Base-by-base conservation (phyloP, 2,329 filamentous ascomycete genomes). In the Hymenoscyphus repandus region DNA sequence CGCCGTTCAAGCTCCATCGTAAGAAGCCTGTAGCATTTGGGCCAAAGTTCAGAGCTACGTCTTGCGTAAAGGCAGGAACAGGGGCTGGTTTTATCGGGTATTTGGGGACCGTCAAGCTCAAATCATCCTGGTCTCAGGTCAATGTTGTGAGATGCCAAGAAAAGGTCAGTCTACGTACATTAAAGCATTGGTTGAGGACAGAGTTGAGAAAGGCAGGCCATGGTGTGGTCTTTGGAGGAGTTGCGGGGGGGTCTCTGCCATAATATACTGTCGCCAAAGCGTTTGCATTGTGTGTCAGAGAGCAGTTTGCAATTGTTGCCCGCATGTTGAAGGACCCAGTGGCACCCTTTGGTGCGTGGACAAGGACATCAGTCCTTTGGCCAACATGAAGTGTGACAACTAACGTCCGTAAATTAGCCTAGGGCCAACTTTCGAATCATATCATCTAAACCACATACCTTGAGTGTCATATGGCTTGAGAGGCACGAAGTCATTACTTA, bases 401-500 rank as follows among this genome's bases (percentile, higher is more conserved):
- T 12, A 45, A 27, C 2, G 1, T n/a, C n/a, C n/a, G n/a, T n/a
- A n/a, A 13, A 18, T 40, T 32, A 40, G 49, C 27, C 22, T 13
- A 20, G 39, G n/a, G 7, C 32, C 17, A 7, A n/a, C 42, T 33
- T 1, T 15, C 20, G 10, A 13, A 20, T 10, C 11, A 10, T 10
- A 10, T 13, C 13, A 17, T 11, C 5, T 3, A 20, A 15, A n/a
- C 17, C 7, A 7, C 34, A 33, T 45, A 55, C 53, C 51, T 51
- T 56, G 11, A 2, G 54, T 56, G 15, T 45, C 38, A 33, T 56
- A 56, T 12, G 54, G 54, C 31, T 50, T 50, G 18, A 55, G 45
- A 1, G 79, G 78, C 0, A 83, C 77, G 11, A 72, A 63, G 41
- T 83, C 73, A 62, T 87, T 88, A 68, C 83, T 83, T 41, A 88